Base-by-base conservation (phyloP, 2,329 filamentous ascomycete species). In the Trichothecium roseum region DNA sequence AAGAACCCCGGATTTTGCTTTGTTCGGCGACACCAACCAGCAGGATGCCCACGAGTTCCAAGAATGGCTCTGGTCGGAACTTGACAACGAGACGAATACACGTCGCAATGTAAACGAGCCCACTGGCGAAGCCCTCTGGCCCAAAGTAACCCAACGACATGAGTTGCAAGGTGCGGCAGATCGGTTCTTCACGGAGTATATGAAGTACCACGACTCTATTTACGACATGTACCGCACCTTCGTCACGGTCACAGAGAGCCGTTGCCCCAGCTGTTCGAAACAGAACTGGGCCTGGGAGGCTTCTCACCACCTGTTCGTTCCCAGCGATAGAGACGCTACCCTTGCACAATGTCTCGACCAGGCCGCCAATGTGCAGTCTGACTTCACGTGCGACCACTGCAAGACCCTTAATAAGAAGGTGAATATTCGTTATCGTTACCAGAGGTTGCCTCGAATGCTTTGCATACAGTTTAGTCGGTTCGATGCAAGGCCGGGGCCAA, bases 11-110 rank as follows among this genome's bases (percentile, higher is more conserved):
- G 28, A 30, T 30, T 30, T 30, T 30, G 28, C 28, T 13, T 24
- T 30, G 6, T 91, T 87, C 63, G 84, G 80, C 12, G 80, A 84
- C 28, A 67, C 69, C 17, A 64, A 76, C 34, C 89, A 96, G 53
- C 91, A 96, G 58, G 91, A 98, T 51, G 82, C 87, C 2, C 83
- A 88, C 44, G 91, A 96, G 49, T 94, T 94, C 46, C 78, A 89
- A 45, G 77, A 78, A 31, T 94, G 93, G 51, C 57, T 95, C 18
- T 69, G 94, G 27, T 78, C 84, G 36, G 79, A 82, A 44, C 66
- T 96, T 10, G 81, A 89, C 46, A 84, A 91, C 51, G 91, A 98
- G 57, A 78, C 93, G 5, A 93, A 94, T 53, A 54, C 53, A 18
- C 55, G 56, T 12, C 61, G 65, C n/a, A 64, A 78, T 40, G 64